phyloP scores from a whole-genome alignment of 1,284 basidiomycete genomes.

The Thelephora terrestris region DNA sequence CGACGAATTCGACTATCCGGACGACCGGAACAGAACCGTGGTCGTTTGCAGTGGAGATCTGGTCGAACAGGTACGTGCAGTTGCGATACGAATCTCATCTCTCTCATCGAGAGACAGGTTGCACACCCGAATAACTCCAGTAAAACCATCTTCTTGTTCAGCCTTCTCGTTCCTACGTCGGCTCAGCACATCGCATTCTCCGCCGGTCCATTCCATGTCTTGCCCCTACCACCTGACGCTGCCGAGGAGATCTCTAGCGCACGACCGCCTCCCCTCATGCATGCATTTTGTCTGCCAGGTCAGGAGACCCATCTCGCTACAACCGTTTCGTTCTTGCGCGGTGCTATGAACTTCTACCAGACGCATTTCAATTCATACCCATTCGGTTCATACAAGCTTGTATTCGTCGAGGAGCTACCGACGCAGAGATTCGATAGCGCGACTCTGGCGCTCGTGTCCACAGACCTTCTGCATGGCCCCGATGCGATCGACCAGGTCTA shows the following conservation, averaged over 20 bases:
- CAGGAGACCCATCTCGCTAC: constrained; percentile 61
- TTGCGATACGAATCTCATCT: constrained; percentile 9
- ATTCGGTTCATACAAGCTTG: constrained; percentile 89
- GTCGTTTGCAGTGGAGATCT: constrained; percentile 93
- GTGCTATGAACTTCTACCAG: constrained; percentile 87
- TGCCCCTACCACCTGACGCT: constrained; percentile 57
- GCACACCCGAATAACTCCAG: constrained; percentile 90
- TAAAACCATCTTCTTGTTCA: constrained; percentile 93
- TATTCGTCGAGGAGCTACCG: constrained; percentile 90
- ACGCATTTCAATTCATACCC: constrained; percentile 96
- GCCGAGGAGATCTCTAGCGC: constrained; percentile 50
- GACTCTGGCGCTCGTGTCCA: constrained; percentile 73
- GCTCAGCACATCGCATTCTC: constrained; percentile 96
- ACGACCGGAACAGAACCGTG: constrained; percentile 37
- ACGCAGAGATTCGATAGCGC: constrained; percentile 76
- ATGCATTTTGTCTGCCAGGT: constrained; percentile 90
- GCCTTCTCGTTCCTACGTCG: constrained; percentile 82
- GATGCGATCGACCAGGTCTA: constrained; percentile 91
- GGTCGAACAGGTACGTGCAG: constrained; percentile 69
- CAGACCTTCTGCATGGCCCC: constrained; percentile 81
- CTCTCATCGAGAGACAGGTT: constrained; percentile 39
- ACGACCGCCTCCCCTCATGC: constrained; percentile 75
- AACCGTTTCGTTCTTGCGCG: constrained; percentile 72
- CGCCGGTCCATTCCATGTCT: constrained; percentile 86
- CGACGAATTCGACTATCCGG: constrained; percentile 54